Conservation (phyloP, 225 moss, liverwort and hornwort species). For the Pleurozium schreberi region DNA sequence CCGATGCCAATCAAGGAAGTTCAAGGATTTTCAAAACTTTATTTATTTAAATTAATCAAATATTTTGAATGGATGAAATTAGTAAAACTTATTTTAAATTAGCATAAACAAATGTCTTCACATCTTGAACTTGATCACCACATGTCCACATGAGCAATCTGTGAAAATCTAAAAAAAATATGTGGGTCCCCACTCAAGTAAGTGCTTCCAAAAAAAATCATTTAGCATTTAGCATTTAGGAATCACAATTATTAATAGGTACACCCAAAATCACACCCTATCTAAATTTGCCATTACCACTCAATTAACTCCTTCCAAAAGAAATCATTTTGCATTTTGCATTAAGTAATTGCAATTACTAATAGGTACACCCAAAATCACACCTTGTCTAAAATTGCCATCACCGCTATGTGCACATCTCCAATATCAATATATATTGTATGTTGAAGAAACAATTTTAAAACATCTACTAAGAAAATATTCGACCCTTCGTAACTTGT, state of each 20-base stretch:
- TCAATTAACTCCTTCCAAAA: accelerated
- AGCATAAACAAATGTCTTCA: background rate
- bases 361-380: background rate
- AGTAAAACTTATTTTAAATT: background rate
- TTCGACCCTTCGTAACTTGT: background rate
- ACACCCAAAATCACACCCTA: background rate
- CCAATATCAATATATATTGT: background rate
- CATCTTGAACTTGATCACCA: background rate
- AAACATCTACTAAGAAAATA: background rate
- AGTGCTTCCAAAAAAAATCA: accelerated
- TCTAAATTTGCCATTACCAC: accelerated
- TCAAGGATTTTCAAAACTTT: accelerated
- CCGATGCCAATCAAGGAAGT: too few species aligned
- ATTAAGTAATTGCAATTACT: too few species aligned
- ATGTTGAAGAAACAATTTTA: background rate
- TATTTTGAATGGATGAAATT: background rate
- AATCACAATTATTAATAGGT: too few species aligned
- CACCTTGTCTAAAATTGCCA: accelerated
- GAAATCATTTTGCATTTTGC: background rate
- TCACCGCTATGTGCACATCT: accelerated
- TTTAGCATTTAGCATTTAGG: too few species aligned
- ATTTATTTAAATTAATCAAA: background rate
- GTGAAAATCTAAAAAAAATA: background rate
- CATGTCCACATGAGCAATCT: background rate
- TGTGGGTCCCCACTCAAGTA: accelerated